Base-by-base conservation (phyloP, 306 rosid genomes). In the Mimosa bimucronata region DNA sequence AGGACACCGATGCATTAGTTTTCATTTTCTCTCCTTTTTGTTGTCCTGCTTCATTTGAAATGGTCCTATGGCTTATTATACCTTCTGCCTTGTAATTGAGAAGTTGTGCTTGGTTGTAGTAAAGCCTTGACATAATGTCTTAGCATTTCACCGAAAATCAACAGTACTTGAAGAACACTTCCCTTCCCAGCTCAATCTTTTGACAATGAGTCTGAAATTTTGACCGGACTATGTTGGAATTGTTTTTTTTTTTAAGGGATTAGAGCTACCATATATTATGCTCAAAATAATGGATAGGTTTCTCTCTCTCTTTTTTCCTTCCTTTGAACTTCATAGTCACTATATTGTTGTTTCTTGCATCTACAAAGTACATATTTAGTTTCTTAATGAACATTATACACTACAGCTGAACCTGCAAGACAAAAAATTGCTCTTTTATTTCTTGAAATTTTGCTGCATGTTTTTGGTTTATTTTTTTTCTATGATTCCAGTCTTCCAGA, bases 41-140 rank as follows among this genome's bases (percentile, higher is more conserved):
- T 7, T 38, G 61, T 21, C 66, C 66, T 75, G 65, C 80, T 38
- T 53, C 23, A 46, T 58, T 77, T 68, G 40, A 52, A 76, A 40
- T 76, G 77, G 9, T 50, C 66, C 80, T 11, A 58, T 64, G 40
- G 18, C 45, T 46, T 28, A 41, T 44, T 77, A 42, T 29, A 23
- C 69, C 38, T 40, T 42, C 25, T n/a, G 4, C 55, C 66, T 34
- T 7, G 12, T 46, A 34, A 41, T 44, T 74, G 67, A 48, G 55
- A 57, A 66, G 60, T 67, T 48, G 5, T 5, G 60, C 13, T 61
- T 70, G 76, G 71, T 53, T 83, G 23, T 83, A 34, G 60, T 53
- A 60, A 44, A 62, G 23, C 82, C 23, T 38, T 62, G 38, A 29
- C 7, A 62, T 52, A 31, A 52, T 71, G 25, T 34, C 62, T 45